Evolutionary conservation across 2,329 filamentous ascomycete genomes (phyloP), one percentile per base, ranked within the genome.

Genomic region (Epichloe coenophiala): DNA sequence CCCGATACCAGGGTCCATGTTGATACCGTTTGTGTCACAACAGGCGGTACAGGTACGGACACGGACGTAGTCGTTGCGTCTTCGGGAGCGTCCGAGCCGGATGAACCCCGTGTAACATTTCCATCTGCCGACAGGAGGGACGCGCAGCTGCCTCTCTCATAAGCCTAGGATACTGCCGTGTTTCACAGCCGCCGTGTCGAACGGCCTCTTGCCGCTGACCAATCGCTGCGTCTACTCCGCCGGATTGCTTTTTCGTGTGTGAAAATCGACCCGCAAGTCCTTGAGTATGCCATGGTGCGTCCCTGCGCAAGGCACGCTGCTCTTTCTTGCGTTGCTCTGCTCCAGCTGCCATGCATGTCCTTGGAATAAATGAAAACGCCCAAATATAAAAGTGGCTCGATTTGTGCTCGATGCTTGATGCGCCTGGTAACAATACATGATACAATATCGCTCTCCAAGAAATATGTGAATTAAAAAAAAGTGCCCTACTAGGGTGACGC

Each of bases 281-380:
- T 44, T 11, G 3, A 17, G 13, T 21, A 17, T 35, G 44, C 8
- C 27, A 12, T 19, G 27, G 23, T 12, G 27, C n/a, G 12, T 21
- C 21, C 15, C 47, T 50, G 8, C 51, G 33, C 17, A 31, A 48
- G 48, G 35, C 45, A 51, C 45, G 38, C 53, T 39, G 23, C 38
- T 50, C 45, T 48, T 42, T 50, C 45, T 49, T 42, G 46, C 39
- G 35, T 39, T 47, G 45, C 41, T 42, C 41, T 47, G 46, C 51
- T 45, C 47, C 31, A 50, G 48, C 42, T 13, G 40, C 40, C 47
- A 48, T 45, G 40, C 39, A 42, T 52, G 37, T 49, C 8, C 35
- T 41, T 15, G 31, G 27, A 41, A 50, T n/a, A 45, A 53, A 36
- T 3, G 19, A n/a, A 43, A 11, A 37, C 15, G 3, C 31, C 37